Evolutionary conservation across 2,329 filamentous ascomycete species (phyloP), one percentile per base, ranked within the genome.

Genomic region (Aspergillus sp.): DNA sequence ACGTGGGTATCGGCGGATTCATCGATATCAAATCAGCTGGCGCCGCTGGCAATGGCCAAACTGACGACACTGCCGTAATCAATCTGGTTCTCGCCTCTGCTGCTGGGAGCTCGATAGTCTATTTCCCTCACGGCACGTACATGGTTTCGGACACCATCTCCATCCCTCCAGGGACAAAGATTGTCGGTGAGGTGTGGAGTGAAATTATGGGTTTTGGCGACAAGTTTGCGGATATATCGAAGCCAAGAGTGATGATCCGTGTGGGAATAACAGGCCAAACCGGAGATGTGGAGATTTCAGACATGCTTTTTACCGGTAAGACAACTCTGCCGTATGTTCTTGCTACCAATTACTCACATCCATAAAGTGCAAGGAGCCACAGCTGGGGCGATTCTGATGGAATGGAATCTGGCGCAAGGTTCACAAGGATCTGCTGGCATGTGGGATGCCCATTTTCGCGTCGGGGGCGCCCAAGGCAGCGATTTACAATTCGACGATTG

Each of bases 171-270:
- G 74, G 77, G 13, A 77, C 79, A 2, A 73, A 75, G 2, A 76
- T 85, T 33, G 71, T 81, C 6, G 82, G 82, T 26, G 78, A 83
- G 62, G 78, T 74, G 1, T 82, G 80, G 73, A 72, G 80, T 7
- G 70, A 72, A 4, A 80, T 81, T 63, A 76, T 73, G 2, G 81
- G 72, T 9, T 68, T 66, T 3, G 82, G 82, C 2, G 52, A 63
- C 52, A 73, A 69, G 43, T 84, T 79, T 64, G 71, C 62, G 49
- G 67, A 76, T 50, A 64, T 68, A 0, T 65, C 55, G 41, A 69
- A 69, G 35, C 82, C 82, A 0, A 67, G 69, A 41, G 40, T 42
- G 7, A 17, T 17, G 11, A 17, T 42, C 16, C n/a, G 17, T 2
- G 40, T 42, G 5, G 70, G 68, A 2, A 51, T 60, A 2, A 49